Conservation (phyloP, 2,329 filamentous ascomycete species). For the Helotiales sp. region DNA sequence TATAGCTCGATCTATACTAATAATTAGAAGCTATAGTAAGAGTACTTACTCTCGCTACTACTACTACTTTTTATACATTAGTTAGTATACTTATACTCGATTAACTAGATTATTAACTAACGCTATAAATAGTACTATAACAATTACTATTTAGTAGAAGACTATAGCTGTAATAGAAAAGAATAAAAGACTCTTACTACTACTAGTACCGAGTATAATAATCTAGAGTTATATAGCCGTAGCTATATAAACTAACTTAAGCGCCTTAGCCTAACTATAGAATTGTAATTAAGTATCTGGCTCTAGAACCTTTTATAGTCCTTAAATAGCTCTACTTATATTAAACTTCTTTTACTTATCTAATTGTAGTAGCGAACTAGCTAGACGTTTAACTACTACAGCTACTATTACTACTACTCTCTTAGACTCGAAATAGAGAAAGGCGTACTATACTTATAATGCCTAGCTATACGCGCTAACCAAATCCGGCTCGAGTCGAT, state of each 20-base stretch:
- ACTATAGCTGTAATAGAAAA: conserved; percentile 9
- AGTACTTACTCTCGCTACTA: background rate
- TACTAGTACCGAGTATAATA: conserved; percentile 12
- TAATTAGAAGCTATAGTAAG: background rate
- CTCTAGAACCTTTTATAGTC: background rate
- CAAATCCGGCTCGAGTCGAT: conserved; percentile 5
- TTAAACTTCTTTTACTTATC: background rate
- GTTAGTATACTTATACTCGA: background rate
- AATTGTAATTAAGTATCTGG: background rate
- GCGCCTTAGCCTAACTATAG: background rate
- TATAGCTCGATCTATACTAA: conserved; percentile 6
- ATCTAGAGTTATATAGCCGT: background rate
- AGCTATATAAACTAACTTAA: background rate
- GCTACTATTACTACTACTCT: background rate
- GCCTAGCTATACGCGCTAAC: conserved; percentile 2
- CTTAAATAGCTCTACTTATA: background rate
- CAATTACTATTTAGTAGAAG: background rate
- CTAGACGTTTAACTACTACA: background rate
- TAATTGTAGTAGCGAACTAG: background rate
- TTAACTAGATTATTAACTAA: conserved; percentile 3
- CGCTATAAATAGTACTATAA: conserved; percentile 6
- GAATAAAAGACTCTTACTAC: conserved; percentile 9
- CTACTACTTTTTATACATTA: conserved; percentile 3
- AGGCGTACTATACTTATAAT: background rate
- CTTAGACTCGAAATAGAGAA: background rate